phyloP scores from a whole-genome alignment of 768 basidiomycete genomes.

The Rhodotorula graminis region DNA sequence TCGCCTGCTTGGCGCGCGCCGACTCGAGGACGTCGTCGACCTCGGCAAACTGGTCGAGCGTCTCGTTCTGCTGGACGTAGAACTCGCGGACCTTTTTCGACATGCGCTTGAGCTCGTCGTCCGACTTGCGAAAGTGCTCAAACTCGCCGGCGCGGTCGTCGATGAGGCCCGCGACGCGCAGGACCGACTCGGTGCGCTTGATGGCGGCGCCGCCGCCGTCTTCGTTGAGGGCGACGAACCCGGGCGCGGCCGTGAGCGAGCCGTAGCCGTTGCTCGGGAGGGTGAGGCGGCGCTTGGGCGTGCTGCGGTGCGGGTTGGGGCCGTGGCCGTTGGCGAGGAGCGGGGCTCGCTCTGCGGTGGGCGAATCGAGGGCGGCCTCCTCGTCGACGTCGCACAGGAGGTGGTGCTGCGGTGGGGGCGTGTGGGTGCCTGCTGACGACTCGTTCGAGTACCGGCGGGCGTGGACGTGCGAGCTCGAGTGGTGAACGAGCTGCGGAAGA shows the following conservation, averaged over 20 bases:
- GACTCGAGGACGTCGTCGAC: slow-evolving; percentile 40
- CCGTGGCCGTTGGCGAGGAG: neutral
- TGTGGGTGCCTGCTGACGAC: neutral
- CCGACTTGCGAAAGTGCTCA: slow-evolving; percentile 34
- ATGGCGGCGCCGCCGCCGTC: slow-evolving; percentile 5
- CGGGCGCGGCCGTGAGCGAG: neutral
- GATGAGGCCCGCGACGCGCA: slow-evolving; percentile 33
- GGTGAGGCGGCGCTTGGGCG: slow-evolving; percentile 4
- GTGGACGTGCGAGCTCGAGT: neutral
- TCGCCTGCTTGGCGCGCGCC: slow-evolving; percentile 9
- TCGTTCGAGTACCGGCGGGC: neutral
- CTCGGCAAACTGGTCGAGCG: slow-evolving; percentile 33
- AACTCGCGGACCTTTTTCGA: slow-evolving; percentile 24
- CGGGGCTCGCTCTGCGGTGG: neutral
- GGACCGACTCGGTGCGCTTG: slow-evolving; percentile 12
- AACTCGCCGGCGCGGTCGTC: slow-evolving; percentile 32
- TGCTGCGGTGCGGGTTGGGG: neutral
- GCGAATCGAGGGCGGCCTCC: slow-evolving; percentile 15
- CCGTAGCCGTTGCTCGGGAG: slow-evolving; percentile 5
- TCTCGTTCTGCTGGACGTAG: slow-evolving; percentile 38
- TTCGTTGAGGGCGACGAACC: neutral
- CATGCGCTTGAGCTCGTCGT: slow-evolving; percentile 29
- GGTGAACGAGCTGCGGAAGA: neutral
- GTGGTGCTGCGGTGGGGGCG: neutral
- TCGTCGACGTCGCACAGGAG: slow-evolving; percentile 17